phyloP scores from a whole-genome alignment of 257 asterid genomes.

The Solanum infundibuliforme region DNA sequence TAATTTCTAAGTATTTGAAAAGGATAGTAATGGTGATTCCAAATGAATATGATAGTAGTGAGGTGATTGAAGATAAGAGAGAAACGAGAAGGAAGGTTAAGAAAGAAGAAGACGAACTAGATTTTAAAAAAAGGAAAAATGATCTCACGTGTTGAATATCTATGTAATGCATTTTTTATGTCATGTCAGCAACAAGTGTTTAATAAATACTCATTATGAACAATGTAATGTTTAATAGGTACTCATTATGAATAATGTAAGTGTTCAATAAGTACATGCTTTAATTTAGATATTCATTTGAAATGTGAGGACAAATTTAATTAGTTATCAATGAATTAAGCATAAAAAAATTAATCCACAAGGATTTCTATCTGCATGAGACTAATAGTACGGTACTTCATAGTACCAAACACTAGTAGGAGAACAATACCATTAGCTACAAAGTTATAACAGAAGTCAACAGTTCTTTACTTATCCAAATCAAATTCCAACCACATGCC shows the following conservation, averaged over 20 bases:
- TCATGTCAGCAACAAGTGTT: accelerated
- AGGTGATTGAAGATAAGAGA: background rate
- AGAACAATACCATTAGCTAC: background rate
- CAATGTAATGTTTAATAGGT: too few species aligned
- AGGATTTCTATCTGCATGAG: too few species aligned
- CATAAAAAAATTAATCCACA: too few species aligned
- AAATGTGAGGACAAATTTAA: background rate
- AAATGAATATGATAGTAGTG: background rate
- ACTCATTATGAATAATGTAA: too few species aligned
- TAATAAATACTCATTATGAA: too few species aligned
- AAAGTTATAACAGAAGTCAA: background rate
- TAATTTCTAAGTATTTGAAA: background rate
- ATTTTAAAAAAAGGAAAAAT: too few species aligned
- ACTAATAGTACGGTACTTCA: background rate
- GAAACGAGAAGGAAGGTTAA: too few species aligned
- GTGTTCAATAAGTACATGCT: too few species aligned
- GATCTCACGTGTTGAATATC: background rate
- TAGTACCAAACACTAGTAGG: background rate
- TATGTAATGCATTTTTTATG: background rate
- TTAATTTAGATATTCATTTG: too few species aligned
- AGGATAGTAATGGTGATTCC: background rate
- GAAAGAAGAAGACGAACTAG: background rate
- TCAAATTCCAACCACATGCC: background rate
- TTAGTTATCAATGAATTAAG: background rate
- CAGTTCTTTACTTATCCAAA: background rate